phyloP scores from a whole-genome alignment of 2,329 filamentous ascomycete species.

The Cryphonectria parasitica region DNA sequence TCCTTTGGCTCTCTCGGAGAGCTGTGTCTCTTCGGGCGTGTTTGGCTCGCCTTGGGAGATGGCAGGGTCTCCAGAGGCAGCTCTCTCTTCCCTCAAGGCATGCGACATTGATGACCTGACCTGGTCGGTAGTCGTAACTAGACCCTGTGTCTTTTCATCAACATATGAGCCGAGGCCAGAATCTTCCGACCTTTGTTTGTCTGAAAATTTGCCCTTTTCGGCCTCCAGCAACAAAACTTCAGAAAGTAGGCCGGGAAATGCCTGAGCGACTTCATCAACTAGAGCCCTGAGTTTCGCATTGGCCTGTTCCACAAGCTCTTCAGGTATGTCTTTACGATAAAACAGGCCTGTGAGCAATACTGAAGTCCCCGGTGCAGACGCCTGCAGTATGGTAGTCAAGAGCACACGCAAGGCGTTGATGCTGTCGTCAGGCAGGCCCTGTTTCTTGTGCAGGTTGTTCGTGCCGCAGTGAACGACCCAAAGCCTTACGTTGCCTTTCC shows the following conservation, averaged over 20 bases:
- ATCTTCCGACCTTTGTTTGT: not conserved
- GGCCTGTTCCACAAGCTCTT: conserved; percentile 27
- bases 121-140: not conserved
- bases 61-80: not conserved
- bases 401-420: conserved; percentile 8
- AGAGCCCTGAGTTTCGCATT: conserved; percentile 24
- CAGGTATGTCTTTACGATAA: conserved; percentile 30
- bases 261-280: not conserved
- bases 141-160: not conserved
- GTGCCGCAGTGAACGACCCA: conserved; percentile 33
- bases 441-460: conserved; percentile 32
- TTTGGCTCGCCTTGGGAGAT: not conserved
- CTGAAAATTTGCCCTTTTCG: not conserved
- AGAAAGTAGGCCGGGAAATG: not conserved
- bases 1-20: not conserved
- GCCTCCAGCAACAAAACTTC: not conserved
- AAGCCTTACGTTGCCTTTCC: conserved; percentile 22
- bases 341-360: conserved; percentile 33
- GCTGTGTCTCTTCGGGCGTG: not conserved
- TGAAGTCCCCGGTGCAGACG: conserved; percentile 18
- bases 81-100: not conserved
- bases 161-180: not conserved
- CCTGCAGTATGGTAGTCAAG: not conserved
- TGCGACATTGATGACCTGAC: not conserved
- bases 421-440: conserved; percentile 26